phyloP scores from a whole-genome alignment of 148 eudicot genomes.

The Spergularia bocconei region DNA sequence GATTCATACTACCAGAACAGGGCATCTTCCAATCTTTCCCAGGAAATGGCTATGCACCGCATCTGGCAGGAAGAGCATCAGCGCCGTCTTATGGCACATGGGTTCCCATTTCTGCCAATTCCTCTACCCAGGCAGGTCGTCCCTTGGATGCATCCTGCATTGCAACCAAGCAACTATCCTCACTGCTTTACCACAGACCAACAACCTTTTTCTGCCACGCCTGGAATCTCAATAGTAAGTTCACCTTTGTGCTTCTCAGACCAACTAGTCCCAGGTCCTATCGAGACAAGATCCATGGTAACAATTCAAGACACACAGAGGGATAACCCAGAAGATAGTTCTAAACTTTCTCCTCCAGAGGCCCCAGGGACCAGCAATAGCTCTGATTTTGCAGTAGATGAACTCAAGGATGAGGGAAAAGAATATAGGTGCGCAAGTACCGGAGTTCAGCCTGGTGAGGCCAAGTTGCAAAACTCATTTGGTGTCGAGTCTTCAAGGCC shows the following conservation, averaged over 20 bases:
- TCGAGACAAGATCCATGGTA: slow-evolving; percentile 32
- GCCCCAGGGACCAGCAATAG: background rate
- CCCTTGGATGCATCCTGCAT: slow-evolving; percentile 38
- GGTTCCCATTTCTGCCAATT: slow-evolving; percentile 29
- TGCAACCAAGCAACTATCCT: slow-evolving; percentile 30
- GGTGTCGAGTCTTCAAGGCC: slow-evolving; percentile 15
- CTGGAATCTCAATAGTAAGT: slow-evolving; percentile 7
- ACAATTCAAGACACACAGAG: slow-evolving; percentile 39
- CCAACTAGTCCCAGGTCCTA: slow-evolving; percentile 22
- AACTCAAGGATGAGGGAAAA: slow-evolving; percentile 9
- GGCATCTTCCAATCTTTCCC: slow-evolving; percentile 35
- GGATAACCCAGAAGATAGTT: slow-evolving; percentile 28
- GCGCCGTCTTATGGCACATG: slow-evolving; percentile 36
- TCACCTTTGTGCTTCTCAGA: slow-evolving; percentile 31
- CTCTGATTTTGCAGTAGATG: slow-evolving; percentile 15
- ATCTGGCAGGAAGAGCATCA: slow-evolving; percentile 49
- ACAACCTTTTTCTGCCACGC: slow-evolving; percentile 15
- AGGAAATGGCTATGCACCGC: slow-evolving; percentile 41
- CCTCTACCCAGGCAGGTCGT: slow-evolving; percentile 28
- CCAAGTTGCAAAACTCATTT: background rate
- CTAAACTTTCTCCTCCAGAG: slow-evolving; percentile 17
- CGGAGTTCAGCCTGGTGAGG: slow-evolving; percentile 2
- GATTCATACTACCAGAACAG: slow-evolving; percentile 27
- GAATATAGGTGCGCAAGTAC: background rate
- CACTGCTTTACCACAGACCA: slow-evolving; percentile 24